These are phyloP conservation scores for Acanthamoeba castellanii DNA, from an alignment of 208 protist species.

Conservation along the genomic window DNA sequence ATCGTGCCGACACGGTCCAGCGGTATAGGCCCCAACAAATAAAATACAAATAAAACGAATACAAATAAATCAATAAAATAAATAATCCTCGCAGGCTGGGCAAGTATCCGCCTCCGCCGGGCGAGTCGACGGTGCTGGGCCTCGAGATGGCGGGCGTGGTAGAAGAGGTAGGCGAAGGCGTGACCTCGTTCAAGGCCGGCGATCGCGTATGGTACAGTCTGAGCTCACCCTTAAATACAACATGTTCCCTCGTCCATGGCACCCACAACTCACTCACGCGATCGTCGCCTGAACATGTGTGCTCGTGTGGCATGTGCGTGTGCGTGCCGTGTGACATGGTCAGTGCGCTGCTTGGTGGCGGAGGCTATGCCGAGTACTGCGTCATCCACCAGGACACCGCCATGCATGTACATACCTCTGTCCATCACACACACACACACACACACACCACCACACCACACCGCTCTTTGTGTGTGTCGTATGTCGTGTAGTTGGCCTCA, in stretches of 20 bases:
- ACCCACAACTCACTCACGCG: too few species aligned
- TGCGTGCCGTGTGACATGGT: background rate
- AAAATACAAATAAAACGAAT: too few species aligned
- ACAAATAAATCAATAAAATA: too few species aligned
- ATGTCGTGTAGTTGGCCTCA: too few species aligned
- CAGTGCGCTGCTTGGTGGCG: conserved; percentile 93
- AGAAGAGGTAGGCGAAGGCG: background rate
- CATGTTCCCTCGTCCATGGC: too few species aligned
- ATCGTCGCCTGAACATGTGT: too few species aligned
- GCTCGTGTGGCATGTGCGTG: too few species aligned
- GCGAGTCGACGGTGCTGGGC: conserved; percentile 76
- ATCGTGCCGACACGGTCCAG: conserved; percentile 91
- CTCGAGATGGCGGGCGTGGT: background rate
- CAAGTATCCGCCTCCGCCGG: conserved; percentile 93
- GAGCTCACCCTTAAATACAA: too few species aligned
- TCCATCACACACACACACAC: background rate
- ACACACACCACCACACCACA: too few species aligned
- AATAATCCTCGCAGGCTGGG: conserved; percentile 87
- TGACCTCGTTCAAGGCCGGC: background rate
- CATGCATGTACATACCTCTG: background rate
- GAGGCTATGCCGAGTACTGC: conserved; percentile 93
- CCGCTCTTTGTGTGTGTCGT: too few species aligned
- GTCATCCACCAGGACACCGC: conserved; percentile 87
- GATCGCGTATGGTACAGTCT: background rate
- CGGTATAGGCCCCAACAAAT: too few species aligned